Conservation (phyloP, 768 basidiomycete species). For the Lactarius deliciosus region DNA sequence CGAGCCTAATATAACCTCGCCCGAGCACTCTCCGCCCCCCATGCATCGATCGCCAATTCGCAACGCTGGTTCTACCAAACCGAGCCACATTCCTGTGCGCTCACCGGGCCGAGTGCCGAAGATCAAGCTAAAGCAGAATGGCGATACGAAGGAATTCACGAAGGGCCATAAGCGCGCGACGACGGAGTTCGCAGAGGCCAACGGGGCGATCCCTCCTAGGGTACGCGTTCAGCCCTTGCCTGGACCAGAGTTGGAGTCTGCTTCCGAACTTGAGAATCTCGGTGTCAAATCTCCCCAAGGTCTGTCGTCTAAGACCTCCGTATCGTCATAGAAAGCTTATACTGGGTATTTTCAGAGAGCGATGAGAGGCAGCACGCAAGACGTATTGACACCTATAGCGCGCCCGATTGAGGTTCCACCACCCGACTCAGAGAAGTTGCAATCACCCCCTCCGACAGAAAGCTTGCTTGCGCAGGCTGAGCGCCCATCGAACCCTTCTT, state of each 20-base stretch:
- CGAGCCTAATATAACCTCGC: slow-evolving; percentile 39
- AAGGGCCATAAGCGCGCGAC: slow-evolving; percentile 34
- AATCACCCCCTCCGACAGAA: slow-evolving; percentile 35
- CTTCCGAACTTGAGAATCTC: slow-evolving; percentile 6
- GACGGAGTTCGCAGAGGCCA: slow-evolving; percentile 35
- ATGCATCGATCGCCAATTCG: slow-evolving; percentile 33
- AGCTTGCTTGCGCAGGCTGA: neutral
- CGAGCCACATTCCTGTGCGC: slow-evolving; percentile 49
- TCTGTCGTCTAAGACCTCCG: slow-evolving; percentile 28
- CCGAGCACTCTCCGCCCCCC: slow-evolving; percentile 30
- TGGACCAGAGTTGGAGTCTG: slow-evolving; percentile 10
- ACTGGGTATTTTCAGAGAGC: slow-evolving; percentile 35
- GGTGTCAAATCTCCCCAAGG: slow-evolving; percentile 11
- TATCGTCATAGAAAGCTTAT: slow-evolving; percentile 28
- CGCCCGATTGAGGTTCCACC: slow-evolving; percentile 25
- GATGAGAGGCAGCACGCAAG: slow-evolving; percentile 38
- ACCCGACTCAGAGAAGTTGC: slow-evolving; percentile 24
- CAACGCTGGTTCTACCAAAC: slow-evolving; percentile 30
- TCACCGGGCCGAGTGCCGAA: slow-evolving; percentile 40
- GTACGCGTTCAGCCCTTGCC: slow-evolving; percentile 19
- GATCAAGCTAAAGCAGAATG: slow-evolving; percentile 17
- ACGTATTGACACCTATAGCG: slow-evolving; percentile 17
- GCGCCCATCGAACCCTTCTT: slow-evolving; percentile 1
- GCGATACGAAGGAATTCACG: slow-evolving; percentile 28
- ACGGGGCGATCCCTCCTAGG: slow-evolving; percentile 32